A percentile compares a stretch with the other conserved stretches of the same genome.
phyloP scores from a whole-genome alignment of 2,329 filamentous ascomycete genomes.

The Ascochyta koolunga region DNA sequence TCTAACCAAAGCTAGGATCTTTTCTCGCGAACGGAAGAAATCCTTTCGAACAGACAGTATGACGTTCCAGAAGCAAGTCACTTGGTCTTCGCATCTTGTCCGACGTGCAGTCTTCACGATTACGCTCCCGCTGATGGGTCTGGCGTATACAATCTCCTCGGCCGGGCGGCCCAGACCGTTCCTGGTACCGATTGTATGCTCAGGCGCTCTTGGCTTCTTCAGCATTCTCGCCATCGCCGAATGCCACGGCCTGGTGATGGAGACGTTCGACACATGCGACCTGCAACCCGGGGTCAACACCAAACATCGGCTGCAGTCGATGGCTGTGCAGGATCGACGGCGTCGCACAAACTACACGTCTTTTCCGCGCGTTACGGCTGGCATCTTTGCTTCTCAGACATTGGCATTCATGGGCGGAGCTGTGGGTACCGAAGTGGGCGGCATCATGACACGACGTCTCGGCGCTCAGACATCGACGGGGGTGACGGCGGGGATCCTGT shows the following conservation, averaged over 20 bases:
- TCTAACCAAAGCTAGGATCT: constrained; percentile 72
- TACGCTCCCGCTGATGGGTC: constrained; percentile 68
- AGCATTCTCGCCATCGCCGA: constrained; percentile 76
- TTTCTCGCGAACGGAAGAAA: constrained; percentile 68
- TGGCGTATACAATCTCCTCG: constrained; percentile 71
- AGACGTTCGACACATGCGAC: constrained; percentile 81
- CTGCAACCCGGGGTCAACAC: constrained; percentile 72
- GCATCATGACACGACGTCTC: constrained; percentile 68
- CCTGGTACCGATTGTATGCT: constrained; percentile 70
- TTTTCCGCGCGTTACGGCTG: constrained; percentile 75
- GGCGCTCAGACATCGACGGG: constrained; percentile 72
- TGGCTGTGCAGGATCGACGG: constrained; percentile 51
- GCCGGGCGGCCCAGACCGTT: constrained; percentile 64
- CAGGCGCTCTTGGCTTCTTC: constrained; percentile 70
- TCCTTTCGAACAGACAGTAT: constrained; percentile 68
- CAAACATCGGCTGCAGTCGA: constrained; percentile 53
- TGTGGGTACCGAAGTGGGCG: constrained; percentile 70
- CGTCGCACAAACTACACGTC: constrained; percentile 74
- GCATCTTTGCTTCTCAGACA: constrained; percentile 72
- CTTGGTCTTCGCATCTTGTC: constrained; percentile 74
- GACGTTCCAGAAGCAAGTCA: constrained; percentile 67
- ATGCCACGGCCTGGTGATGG: constrained; percentile 79
- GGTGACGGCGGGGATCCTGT: constrained; percentile 70
- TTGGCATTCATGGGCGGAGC: constrained; percentile 74
- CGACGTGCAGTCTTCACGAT: constrained; percentile 72